Percentiles rank a stretch among this genome's conserved stretches.
Evolutionary conservation across 2,329 filamentous ascomycete species (phyloP).

Genomic region (Claviceps sp.): DNA sequence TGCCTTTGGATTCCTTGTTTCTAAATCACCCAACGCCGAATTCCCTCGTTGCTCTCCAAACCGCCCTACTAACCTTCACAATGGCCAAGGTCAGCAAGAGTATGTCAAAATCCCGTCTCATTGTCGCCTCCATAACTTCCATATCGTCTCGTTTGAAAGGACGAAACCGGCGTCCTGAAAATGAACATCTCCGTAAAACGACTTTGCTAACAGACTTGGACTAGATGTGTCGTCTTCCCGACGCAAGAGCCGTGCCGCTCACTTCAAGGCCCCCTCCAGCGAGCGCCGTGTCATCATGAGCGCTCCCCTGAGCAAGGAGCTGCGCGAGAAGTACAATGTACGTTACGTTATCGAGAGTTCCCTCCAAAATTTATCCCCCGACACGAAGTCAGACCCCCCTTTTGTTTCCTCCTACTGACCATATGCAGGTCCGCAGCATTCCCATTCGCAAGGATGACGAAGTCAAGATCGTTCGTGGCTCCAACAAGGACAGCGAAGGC

Average conservation of each 20-base stretch:
- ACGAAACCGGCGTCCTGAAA: not conserved
- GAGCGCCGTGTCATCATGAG: slow-evolving; percentile 94
- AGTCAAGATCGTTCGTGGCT: slow-evolving; percentile 81
- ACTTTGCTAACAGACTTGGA: not conserved
- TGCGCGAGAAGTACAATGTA: slow-evolving; percentile 98
- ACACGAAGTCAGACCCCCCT: not conserved
- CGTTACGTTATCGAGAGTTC: slow-evolving; percentile 37
- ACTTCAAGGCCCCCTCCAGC: slow-evolving; percentile 92
- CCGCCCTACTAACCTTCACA: slow-evolving; percentile 24
- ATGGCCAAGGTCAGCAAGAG: slow-evolving; percentile 60
- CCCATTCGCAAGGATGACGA: slow-evolving; percentile 97
- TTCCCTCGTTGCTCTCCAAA: slow-evolving; percentile 13
- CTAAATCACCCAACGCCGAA: slow-evolving; percentile 20
- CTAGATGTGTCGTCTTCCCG: slow-evolving; percentile 61
- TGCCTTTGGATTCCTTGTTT: slow-evolving; percentile 2
- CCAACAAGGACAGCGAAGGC: slow-evolving; percentile 96
- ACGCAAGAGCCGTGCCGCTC: slow-evolving; percentile 97
- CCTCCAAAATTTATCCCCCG: not conserved
- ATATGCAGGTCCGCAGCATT: slow-evolving; percentile 70
- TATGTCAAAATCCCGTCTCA: slow-evolving; percentile 20
- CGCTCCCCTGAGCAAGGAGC: slow-evolving; percentile 89
- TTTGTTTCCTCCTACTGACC: not conserved
- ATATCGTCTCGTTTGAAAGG: not conserved
- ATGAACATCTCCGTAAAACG: not conserved
- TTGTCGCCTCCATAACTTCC: not conserved